phyloP scores from a whole-genome alignment of 768 basidiomycete genomes.

The Glaciozyma martinii region DNA sequence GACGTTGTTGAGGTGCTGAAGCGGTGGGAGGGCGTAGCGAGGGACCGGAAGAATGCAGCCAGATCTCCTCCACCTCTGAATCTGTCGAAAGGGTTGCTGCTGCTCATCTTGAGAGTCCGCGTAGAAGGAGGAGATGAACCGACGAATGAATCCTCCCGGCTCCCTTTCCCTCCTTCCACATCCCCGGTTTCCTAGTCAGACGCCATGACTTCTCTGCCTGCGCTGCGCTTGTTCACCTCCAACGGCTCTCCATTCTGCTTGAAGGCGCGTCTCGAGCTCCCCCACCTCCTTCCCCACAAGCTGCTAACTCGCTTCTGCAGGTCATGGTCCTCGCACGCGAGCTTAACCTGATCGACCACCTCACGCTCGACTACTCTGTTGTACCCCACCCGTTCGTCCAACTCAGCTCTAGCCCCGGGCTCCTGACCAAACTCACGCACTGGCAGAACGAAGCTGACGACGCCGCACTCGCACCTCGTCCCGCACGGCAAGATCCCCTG shows the following conservation, averaged over 20 bases:
- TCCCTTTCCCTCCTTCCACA: too few species aligned
- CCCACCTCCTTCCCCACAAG: background rate
- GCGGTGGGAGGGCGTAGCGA: constrained; percentile 7
- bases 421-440: too few species aligned
- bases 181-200: too few species aligned
- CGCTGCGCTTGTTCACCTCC: constrained; percentile 15
- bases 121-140: too few species aligned
- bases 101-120: background rate
- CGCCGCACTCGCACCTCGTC: constrained; percentile 3
- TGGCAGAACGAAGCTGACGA: background rate
- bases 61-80: background rate
- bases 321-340: constrained; percentile 15
- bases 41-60: constrained; percentile 16
- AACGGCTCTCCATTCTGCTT: constrained; percentile 19
- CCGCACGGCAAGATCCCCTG: constrained; percentile 23
- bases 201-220: background rate
- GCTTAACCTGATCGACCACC: background rate
- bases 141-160: too few species aligned
- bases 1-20: background rate
- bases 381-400: constrained; percentile 3
- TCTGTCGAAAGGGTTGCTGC: background rate
- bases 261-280: constrained; percentile 1
- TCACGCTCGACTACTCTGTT: constrained; percentile 16
- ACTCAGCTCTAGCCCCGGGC: background rate
- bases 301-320: background rate